phyloP scores from a whole-genome alignment of 352 stramenopile genomes.

The Globisporangium viniferum region DNA sequence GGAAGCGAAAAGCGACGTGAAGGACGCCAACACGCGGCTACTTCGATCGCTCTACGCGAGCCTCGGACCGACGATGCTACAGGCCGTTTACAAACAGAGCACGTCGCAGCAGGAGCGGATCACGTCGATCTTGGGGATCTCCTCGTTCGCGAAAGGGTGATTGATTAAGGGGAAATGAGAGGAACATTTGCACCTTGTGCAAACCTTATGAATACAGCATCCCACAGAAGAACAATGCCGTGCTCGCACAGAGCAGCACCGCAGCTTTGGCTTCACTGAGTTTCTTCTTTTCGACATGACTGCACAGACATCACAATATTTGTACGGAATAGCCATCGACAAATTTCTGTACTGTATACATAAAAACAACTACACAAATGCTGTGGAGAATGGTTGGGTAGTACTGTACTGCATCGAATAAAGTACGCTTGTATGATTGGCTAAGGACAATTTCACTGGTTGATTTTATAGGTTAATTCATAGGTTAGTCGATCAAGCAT shows the following conservation, averaged over 20 bases:
- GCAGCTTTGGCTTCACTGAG: background rate
- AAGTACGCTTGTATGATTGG: background rate
- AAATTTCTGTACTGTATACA: background rate
- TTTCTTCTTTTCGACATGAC: background rate
- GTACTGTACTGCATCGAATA: background rate
- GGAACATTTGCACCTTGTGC: no score
- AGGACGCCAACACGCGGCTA: conserved; percentile 51
- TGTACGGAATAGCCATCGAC: background rate
- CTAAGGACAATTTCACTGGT: background rate
- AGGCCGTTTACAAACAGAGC: conserved; percentile 46
- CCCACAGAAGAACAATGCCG: background rate
- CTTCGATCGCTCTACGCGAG: conserved; percentile 31
- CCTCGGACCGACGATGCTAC: conserved; percentile 21
- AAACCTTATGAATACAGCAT: background rate
- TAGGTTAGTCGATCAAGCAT: background rate
- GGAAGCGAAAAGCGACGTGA: conserved; percentile 73
- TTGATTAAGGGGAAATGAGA: background rate
- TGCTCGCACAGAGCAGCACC: background rate
- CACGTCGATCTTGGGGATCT: conserved; percentile 34
- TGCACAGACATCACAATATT: background rate
- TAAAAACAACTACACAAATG: background rate
- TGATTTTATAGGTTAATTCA: background rate
- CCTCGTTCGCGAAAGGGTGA: conserved; percentile 5
- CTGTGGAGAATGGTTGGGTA: background rate
- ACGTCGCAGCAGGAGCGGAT: conserved; percentile 55